These are phyloP conservation scores for Tuber aestivum DNA, from an alignment of 495 filamentous ascomycete genomes.

Conservation along the genomic window DNA sequence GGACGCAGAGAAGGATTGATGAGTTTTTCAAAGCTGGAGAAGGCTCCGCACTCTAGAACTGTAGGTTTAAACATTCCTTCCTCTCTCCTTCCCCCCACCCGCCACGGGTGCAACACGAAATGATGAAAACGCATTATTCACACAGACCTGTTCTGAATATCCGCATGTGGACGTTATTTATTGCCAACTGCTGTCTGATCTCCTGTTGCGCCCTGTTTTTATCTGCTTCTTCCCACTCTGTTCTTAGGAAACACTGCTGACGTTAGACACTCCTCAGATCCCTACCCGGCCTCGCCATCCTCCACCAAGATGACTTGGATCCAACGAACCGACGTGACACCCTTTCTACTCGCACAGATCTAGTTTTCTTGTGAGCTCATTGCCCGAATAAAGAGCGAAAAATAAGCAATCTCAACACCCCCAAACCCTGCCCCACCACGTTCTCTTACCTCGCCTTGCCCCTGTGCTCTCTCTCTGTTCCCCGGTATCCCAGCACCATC, in stretches of 20 bases:
- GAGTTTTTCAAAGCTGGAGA: conserved; percentile 58
- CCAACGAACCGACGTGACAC: background rate
- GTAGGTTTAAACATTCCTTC: conserved; percentile 36
- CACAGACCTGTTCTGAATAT: conserved; percentile 77
- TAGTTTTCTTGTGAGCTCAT: background rate
- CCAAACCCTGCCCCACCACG: background rate
- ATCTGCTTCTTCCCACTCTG: background rate
- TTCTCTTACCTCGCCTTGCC: background rate
- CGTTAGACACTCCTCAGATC: background rate
- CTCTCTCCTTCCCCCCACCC: conserved; percentile 20
- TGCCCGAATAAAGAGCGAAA: background rate
- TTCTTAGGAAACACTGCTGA: background rate
- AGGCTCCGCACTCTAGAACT: background rate
- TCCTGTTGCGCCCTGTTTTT: background rate
- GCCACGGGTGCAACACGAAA: background rate
- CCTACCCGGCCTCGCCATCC: background rate
- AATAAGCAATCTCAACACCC: background rate
- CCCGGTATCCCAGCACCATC: background rate
- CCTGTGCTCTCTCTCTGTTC: background rate
- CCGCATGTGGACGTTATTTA: conserved; percentile 55
- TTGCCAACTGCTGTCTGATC: conserved; percentile 78
- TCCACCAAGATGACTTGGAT: background rate
- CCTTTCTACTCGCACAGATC: background rate
- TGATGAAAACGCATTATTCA: conserved; percentile 50
- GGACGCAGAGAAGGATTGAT: conserved; percentile 59